Evolutionary conservation across 139 green algal species (phyloP), one percentile per base, ranked within the genome.

Genomic region (Picochlorum sp.): DNA sequence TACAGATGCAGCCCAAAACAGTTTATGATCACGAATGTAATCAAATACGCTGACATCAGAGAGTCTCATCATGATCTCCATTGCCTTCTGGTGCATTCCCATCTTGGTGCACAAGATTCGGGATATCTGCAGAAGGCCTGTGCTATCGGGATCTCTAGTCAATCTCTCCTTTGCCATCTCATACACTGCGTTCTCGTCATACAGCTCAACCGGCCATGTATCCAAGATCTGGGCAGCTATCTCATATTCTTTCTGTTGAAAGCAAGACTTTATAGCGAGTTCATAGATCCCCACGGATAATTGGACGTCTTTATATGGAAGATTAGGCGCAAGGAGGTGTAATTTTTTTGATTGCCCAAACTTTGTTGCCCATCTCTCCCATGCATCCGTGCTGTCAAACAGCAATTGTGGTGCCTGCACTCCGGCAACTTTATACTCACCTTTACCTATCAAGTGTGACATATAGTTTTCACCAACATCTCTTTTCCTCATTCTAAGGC

Each of bases 321-420:
- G 73, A 58, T 85, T 64, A 1, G 74, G 78, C 20, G 80, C 87
- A 49, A 97, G 72, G 51, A 73, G 68, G 4, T 82, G 68, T 62
- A 97, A 82, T 73, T 93, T 81, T 14, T 78, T 76, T n/a, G 66
- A 62, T 69, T 89, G 75, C 0, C 69, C 80, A 74, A 93, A 95
- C 13, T 74, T 63, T 58, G 81, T 85, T 54, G 88, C 72, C 74
- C 80, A 87, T 13, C 82, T 77, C 69, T 93, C 87, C 87, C 87
- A 94, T 1, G 79, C 78, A 15, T 69, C 49, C 1, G 70, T 69
- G 46, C 81, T 60, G 44, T 72, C 72, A 54, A 72, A 54, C 37
- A 92, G 79, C 13, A 94, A 68, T 28, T 65, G 54, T 13, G 86
- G 74, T 51, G 68, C 79, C n/a, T 85, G 63, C 4, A 20, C 49